phyloP scores from a whole-genome alignment of 306 rosid genomes.

The Lithocarpus polystachyus region DNA sequence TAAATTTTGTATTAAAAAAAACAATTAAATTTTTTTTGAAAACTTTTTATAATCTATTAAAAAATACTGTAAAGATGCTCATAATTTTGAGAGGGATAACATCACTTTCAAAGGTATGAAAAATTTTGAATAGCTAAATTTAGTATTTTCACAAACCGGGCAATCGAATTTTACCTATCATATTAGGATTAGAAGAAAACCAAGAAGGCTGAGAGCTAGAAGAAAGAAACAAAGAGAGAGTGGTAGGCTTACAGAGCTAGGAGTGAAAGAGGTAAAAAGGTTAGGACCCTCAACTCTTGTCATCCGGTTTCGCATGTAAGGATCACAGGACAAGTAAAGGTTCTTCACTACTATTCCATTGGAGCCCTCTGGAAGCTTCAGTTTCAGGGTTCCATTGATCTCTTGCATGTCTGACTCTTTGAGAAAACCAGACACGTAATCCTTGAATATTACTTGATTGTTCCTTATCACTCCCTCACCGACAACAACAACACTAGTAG shows the following conservation, averaged over 20 bases:
- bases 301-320: slow-evolving; percentile 46
- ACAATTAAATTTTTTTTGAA: neutral
- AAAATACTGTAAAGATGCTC: neutral
- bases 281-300: neutral
- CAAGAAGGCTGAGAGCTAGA: neutral
- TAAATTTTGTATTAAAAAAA: neutral
- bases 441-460: slow-evolving; percentile 37
- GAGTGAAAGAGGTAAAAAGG: slow-evolving; percentile 20
- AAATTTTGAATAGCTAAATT: too few species aligned
- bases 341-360: slow-evolving; percentile 50
- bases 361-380: slow-evolving; percentile 32
- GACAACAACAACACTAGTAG: neutral
- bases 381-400: slow-evolving; percentile 19
- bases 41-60: too few species aligned
- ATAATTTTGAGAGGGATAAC: too few species aligned
- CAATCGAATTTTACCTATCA: too few species aligned
- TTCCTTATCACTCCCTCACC: slow-evolving; percentile 11
- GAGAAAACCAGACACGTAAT: slow-evolving; percentile 32
- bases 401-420: slow-evolving; percentile 36
- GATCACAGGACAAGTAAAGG: slow-evolving; percentile 65
- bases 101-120: too few species aligned
- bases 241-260: slow-evolving; percentile 35
- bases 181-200: neutral
- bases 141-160: too few species aligned
- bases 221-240: too few species aligned